These are phyloP conservation scores for Acrocalymma vagum DNA, from an alignment of 2,329 filamentous ascomycete species.

Conservation along the genomic window DNA sequence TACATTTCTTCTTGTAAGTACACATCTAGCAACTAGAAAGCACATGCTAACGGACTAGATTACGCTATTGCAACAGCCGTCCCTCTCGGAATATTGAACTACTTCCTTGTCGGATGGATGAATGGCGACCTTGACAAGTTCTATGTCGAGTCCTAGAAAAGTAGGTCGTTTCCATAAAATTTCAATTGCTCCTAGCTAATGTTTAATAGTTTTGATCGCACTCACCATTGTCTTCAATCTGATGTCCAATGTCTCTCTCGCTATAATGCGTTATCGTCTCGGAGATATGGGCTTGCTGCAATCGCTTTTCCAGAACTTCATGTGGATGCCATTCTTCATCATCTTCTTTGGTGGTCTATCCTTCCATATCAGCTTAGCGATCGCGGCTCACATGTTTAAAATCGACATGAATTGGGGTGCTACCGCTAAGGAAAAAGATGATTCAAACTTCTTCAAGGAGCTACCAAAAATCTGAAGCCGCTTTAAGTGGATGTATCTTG, in stretches of 20 bases:
- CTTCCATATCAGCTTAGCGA: constrained; percentile 79
- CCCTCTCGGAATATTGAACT: constrained; percentile 71
- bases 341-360: constrained; percentile 84
- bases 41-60: constrained; percentile 39
- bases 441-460: constrained; percentile 86
- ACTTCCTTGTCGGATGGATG: constrained; percentile 75
- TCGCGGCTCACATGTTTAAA: constrained; percentile 83
- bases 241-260: constrained; percentile 67
- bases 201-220: constrained; percentile 65
- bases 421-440: constrained; percentile 81
- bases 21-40: neutral
- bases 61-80: constrained; percentile 73
- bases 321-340: constrained; percentile 71
- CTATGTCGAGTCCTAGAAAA: constrained; percentile 77
- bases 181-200: constrained; percentile 1
- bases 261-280: constrained; percentile 68
- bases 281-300: constrained; percentile 61
- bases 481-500: constrained; percentile 73
- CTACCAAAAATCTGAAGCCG: constrained; percentile 79
- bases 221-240: constrained; percentile 71
- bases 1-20: constrained; percentile 68
- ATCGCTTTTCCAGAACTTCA: constrained; percentile 65
- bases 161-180: constrained; percentile 12
- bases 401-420: constrained; percentile 87
- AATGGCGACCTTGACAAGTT: constrained; percentile 79